These are phyloP conservation scores for Petrea volubilis DNA, from an alignment of 257 asterid genomes.

Conservation along the genomic window DNA sequence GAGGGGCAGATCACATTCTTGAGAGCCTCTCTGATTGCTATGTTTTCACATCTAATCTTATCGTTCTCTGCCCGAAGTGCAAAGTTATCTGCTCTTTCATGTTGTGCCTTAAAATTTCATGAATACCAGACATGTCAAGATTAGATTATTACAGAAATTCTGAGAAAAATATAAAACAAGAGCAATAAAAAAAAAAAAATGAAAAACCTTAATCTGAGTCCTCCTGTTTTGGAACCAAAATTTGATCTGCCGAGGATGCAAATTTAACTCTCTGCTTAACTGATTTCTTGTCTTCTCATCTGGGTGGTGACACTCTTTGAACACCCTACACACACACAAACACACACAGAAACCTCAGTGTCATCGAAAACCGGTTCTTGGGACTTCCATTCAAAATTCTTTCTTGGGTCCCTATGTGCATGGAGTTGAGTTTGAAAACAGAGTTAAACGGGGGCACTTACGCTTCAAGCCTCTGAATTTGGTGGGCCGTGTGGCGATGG, in stretches of 20 bases:
- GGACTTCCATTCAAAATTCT: not conserved
- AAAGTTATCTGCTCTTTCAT: conserved; percentile 78
- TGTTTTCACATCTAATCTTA: conserved; percentile 78
- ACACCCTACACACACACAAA: conserved; percentile 46
- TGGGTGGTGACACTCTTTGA: conserved; percentile 92
- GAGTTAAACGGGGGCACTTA: too few species aligned
- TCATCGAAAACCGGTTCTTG: not conserved
- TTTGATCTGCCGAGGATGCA: conserved; percentile 93
- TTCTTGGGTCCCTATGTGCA: conserved; percentile 28
- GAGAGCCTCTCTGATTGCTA: conserved; percentile 84
- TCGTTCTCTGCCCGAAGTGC: conserved; percentile 80
- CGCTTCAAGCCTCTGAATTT: conserved; percentile 91
- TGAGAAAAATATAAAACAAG: not conserved
- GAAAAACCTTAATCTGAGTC: conserved; percentile 94
- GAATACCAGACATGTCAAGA: not conserved
- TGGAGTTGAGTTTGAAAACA: conserved; percentile 27
- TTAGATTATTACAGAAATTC: not conserved
- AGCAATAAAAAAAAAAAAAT: not conserved
- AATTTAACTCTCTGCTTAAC: conserved; percentile 79
- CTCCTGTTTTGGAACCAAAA: conserved; percentile 98
- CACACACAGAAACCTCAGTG: conserved; percentile 24
- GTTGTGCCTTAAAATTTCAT: conserved; percentile 78
- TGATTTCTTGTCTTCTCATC: conserved; percentile 86
- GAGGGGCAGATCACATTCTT: conserved; percentile 83
- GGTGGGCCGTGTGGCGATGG: conserved; percentile 94